Percentiles rank a stretch among this genome's conserved stretches.
phyloP scores from a whole-genome alignment of 257 asterid species.

The Rhazya stricta region DNA sequence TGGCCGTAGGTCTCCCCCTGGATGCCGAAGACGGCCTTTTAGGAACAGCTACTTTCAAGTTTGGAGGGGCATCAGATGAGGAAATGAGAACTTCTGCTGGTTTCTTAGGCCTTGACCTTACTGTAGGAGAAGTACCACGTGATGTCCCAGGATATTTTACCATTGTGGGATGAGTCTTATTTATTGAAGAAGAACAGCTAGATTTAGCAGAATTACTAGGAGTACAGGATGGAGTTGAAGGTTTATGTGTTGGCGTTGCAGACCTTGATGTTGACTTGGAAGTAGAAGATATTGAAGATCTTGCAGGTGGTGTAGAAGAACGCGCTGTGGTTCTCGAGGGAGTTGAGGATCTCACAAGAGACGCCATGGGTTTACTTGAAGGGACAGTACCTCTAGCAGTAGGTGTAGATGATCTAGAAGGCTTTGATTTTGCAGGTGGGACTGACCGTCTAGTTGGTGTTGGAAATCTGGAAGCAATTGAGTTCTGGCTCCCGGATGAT shows the following conservation, averaged over 20 bases:
- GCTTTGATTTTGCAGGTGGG: slow-evolving; percentile 37
- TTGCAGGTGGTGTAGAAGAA: slow-evolving; percentile 44
- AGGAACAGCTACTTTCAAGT: slow-evolving; percentile 26
- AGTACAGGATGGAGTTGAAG: slow-evolving; percentile 29
- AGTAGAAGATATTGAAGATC: slow-evolving; percentile 32
- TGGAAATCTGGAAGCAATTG: slow-evolving; percentile 39
- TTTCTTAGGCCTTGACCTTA: slow-evolving; percentile 52
- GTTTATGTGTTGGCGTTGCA: slow-evolving; percentile 46
- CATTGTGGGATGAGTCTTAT: slow-evolving; percentile 26
- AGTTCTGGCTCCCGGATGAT: slow-evolving; percentile 36
- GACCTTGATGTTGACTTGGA: slow-evolving; percentile 48
- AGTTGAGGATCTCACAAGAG: slow-evolving; percentile 47
- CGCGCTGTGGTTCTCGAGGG: slow-evolving; percentile 40
- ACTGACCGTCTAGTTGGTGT: slow-evolving; percentile 48
- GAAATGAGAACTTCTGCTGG: slow-evolving; percentile 30
- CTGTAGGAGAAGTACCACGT: slow-evolving; percentile 44
- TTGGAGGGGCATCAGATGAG: slow-evolving; percentile 32
- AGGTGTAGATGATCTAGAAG: slow-evolving; percentile 55
- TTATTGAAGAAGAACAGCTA: slow-evolving; percentile 26
- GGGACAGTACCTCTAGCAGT: slow-evolving; percentile 43
- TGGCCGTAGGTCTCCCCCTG: slow-evolving; percentile 38
- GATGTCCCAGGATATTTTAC: slow-evolving; percentile 30
- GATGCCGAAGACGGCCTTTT: slow-evolving; percentile 70
- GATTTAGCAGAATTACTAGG: slow-evolving; percentile 23
- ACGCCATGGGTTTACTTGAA: slow-evolving; percentile 37